phyloP scores from a whole-genome alignment of 805 yeast genomes.

The Zygosaccharomyces kombuchaensis region DNA sequence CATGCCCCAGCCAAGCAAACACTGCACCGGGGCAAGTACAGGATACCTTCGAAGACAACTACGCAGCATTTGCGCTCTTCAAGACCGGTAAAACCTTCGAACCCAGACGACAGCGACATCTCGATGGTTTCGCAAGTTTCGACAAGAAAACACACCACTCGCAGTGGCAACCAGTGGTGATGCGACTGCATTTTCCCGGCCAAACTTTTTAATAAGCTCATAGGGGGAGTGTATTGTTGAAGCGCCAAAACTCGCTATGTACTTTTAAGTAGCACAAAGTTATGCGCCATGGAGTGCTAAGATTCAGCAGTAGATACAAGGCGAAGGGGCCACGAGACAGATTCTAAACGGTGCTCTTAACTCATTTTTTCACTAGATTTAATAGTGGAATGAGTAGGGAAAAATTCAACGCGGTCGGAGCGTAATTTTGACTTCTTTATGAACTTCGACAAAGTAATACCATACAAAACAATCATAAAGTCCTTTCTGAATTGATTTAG shows the following conservation, averaged over 20 bases:
- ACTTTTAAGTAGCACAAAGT: neutral
- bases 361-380: neutral
- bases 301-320: neutral
- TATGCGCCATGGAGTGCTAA: neutral
- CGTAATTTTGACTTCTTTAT: neutral
- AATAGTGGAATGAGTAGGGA: neutral
- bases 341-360: neutral
- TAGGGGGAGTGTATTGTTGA: neutral
- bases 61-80: constrained; percentile 27
- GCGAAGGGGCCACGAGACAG: neutral
- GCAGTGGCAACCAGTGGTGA: constrained; percentile 33
- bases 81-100: constrained; percentile 17
- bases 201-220: neutral
- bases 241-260: neutral
- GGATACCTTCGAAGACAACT: constrained; percentile 29
- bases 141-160: constrained; percentile 30
- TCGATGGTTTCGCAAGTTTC: constrained; percentile 37
- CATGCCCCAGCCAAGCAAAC: neutral
- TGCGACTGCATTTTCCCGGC: too few relatives aligned
- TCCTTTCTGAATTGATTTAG: neutral
- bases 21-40: constrained; percentile 18
- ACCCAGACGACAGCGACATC: constrained; percentile 34
- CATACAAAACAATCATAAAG: neutral
- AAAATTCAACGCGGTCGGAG: constrained; percentile 3
- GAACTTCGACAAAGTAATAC: neutral